Evolutionary conservation across 2,329 filamentous ascomycete species (phyloP), one percentile per base, ranked within the genome.

Genomic region (Penicillium sp.): DNA sequence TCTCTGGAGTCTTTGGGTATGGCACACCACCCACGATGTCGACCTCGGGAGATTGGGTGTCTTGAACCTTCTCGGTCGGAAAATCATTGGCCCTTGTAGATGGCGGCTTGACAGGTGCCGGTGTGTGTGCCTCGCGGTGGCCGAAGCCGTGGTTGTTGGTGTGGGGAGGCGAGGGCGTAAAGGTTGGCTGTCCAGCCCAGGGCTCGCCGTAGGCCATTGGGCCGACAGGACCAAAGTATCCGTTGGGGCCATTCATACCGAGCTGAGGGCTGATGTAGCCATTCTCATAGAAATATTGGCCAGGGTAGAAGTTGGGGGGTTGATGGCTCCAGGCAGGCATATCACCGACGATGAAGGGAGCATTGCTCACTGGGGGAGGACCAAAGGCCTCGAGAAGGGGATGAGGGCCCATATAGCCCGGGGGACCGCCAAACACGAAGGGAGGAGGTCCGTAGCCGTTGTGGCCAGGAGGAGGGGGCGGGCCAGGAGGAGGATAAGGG

Each of bases 291-390:
- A 14, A 12, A 14, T 31, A 48, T 15, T 20, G 54, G 8, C 50
- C 57, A 4, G 34, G 35, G 22, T 41, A 57, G 20, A n/a, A 49
- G 12, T 17, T 1, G 3, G 42, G 58, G 2, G 2, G 5, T 22
- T 20, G 31, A 14, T n/a, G 17, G 15, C 5, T 48, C 39, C 45
- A 55, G 8, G 15, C 7, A 12, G 57, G 57, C 39, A 62, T 59
- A 14, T 56, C 58, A 11, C 34, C 35, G 42, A 62, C 58, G 17
- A 65, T 45, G n/a, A 60, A 56, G 6, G 59, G 59, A 15, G 15
- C 49, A 20, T 54, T 37, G 3, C 22, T 35, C 11, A 14, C 37
- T 34, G 15, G n/a, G 14, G 14, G 17, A 41, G 49, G 35, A 43
- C 34, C 1, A 50, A 43, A 53, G 31, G 35, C 15, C n/a, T 43